Percentiles rank a stretch among this genome's conserved stretches.
These are phyloP conservation scores for Eudorina sp. DNA, from an alignment of 139 green algal species.

Conservation along the genomic window DNA sequence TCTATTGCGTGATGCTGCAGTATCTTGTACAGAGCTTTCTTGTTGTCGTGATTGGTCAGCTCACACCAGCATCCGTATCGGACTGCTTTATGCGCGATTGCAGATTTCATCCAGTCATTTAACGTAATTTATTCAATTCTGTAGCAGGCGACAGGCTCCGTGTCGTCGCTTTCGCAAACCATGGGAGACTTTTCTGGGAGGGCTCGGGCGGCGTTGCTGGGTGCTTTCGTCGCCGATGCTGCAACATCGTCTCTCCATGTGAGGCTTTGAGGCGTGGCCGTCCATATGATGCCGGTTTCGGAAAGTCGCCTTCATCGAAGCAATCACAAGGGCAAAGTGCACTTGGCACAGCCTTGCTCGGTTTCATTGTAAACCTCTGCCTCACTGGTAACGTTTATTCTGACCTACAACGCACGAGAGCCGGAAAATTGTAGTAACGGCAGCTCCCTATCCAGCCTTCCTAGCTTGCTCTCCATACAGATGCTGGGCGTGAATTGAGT, in stretches of 20 bases:
- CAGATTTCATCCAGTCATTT: no score
- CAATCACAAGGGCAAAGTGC: neutral
- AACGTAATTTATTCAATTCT: no score
- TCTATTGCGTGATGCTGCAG: neutral
- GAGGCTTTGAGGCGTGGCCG: neutral
- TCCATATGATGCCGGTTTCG: neutral
- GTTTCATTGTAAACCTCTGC: neutral
- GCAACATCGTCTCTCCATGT: conserved; percentile 34
- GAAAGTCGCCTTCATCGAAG: neutral
- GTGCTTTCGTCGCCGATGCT: conserved; percentile 32
- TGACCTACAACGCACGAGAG: neutral
- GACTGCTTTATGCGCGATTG: no score
- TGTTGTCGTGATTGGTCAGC: no score
- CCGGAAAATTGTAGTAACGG: no score
- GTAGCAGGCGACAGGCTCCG: no score
- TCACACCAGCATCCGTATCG: no score
- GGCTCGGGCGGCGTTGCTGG: conserved; percentile 6
- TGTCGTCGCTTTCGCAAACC: neutral
- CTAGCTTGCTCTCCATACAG: neutral
- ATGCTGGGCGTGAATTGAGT: neutral
- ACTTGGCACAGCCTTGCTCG: neutral
- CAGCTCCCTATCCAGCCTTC: no score
- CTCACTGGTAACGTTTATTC: neutral
- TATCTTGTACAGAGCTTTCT: no score
- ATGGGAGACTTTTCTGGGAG: neutral